Base-by-base conservation (phyloP, 352 stramenopile species). In the Globisporangium cystogenes region DNA sequence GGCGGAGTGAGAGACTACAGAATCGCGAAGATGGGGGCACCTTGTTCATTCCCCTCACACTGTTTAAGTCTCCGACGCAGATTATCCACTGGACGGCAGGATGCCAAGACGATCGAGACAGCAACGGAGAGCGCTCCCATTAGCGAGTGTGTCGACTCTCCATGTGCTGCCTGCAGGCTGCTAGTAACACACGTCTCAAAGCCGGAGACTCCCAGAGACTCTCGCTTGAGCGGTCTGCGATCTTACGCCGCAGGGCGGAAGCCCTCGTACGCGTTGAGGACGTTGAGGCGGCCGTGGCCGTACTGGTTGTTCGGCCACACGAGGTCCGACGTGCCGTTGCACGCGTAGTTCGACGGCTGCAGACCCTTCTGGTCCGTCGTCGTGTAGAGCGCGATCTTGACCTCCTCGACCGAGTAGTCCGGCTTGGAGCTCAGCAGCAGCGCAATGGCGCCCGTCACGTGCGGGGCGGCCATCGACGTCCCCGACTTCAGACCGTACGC, bases 251-350 rank as follows among this genome's bases (percentile, higher is more conserved):
- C 3, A 7, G 55, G 55, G 31, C 56, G 56, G 41, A 52, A 63
- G 49, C 56, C 56, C 33, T 57, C 33, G 56, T 63, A 63, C 42
- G 56, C 56, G 50, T 53, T 63, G 43, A 59, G 11, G 3, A 63
- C 43, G 50, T 63, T 63, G 12, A 63, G 31, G 26, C 49, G 56
- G 18, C 56, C 56, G 42, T 59, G 45, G 41, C 67, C 70, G 35
- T 50, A 76, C 46, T 68, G 59, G 53, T 80, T 76, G 59, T 76
- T 80, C 3, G 67, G 70, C 55, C 58, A 69, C 31, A 64, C 5
- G 3, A 6, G 26, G 51, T 68, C 67, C 20, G 40, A 37, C 0
- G 69, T 68, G 1, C 41, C 40, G 14, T 63, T 60, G 53, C 65
- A 78, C 27, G 49, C 61, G 29, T 56, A 63, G 27, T 53, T 53